These are phyloP conservation scores for Didymella exigua DNA, from an alignment of 2,329 filamentous ascomycete genomes.

Conservation along the genomic window DNA sequence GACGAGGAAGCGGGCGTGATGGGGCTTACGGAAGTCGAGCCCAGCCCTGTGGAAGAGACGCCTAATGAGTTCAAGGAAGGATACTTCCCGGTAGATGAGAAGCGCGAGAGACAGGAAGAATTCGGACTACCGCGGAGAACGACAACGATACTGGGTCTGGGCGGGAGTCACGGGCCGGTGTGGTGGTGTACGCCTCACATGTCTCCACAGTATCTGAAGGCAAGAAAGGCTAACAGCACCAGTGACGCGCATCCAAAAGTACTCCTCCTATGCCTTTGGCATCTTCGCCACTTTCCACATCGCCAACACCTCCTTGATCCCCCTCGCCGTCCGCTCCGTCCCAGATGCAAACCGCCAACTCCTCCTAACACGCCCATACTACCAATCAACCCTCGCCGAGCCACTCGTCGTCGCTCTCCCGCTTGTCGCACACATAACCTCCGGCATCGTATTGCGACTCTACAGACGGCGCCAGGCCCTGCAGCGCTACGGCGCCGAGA, in stretches of 20 bases:
- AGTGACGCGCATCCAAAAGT: slow-evolving; percentile 82
- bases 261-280: slow-evolving; percentile 73
- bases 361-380: slow-evolving; percentile 87
- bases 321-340: slow-evolving; percentile 55
- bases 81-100: slow-evolving; percentile 48
- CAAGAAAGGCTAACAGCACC: slow-evolving; percentile 3
- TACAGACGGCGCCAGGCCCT: slow-evolving; percentile 74
- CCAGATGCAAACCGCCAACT: slow-evolving; percentile 79
- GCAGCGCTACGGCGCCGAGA: slow-evolving; percentile 74
- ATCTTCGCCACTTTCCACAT: slow-evolving; percentile 52
- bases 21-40: slow-evolving; percentile 79
- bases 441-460: slow-evolving; percentile 77
- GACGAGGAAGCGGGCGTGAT: slow-evolving; percentile 58
- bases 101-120: slow-evolving; percentile 17
- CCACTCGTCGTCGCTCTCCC: slow-evolving; percentile 79
- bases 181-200: slow-evolving; percentile 70
- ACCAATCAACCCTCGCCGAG: slow-evolving; percentile 79
- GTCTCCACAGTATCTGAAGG: neutral
- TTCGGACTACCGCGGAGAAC: slow-evolving; percentile 4
- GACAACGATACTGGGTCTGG: slow-evolving; percentile 50
- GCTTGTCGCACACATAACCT: slow-evolving; percentile 74
- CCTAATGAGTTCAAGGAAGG: slow-evolving; percentile 56
- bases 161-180: slow-evolving; percentile 71
- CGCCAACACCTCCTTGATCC: slow-evolving; percentile 54
- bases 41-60: slow-evolving; percentile 73